phyloP scores from a whole-genome alignment of 225 moss, liverwort and hornwort species.

The Polytrichum formosum region DNA sequence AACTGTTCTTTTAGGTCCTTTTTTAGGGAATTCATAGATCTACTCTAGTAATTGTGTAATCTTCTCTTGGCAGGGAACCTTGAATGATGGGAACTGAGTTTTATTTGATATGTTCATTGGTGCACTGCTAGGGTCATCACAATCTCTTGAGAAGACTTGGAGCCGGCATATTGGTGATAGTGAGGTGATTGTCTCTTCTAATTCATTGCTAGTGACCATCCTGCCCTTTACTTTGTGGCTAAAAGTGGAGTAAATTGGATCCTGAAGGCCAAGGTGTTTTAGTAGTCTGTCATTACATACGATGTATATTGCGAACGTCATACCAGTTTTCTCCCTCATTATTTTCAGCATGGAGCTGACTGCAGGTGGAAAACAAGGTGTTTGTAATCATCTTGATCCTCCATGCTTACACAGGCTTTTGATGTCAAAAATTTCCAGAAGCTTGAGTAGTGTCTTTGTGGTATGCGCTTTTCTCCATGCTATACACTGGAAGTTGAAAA shows the following conservation, averaged over 20 bases:
- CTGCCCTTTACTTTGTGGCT: too few species aligned
- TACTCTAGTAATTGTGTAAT: not conserved
- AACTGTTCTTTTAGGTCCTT: not conserved
- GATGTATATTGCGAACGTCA: not conserved
- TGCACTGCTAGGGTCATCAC: slow-evolving; percentile 51
- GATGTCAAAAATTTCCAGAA: too few species aligned
- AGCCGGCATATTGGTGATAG: slow-evolving; percentile 36
- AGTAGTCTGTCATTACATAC: not conserved
- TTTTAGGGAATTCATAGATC: not conserved
- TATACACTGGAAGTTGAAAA: too few species aligned
- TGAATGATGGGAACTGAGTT: not conserved
- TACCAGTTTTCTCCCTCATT: too few species aligned
- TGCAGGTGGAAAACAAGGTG: too few species aligned
- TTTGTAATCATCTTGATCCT: too few species aligned
- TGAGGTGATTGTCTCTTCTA: slow-evolving; percentile 34
- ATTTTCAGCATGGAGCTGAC: too few species aligned
- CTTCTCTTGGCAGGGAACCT: not conserved
- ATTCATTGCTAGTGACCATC: not conserved
- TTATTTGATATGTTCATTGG: slow-evolving; percentile 3
- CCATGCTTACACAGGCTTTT: too few species aligned
- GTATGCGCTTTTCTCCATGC: too few species aligned
- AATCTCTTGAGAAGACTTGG: slow-evolving; percentile 31
- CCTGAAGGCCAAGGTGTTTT: not conserved
- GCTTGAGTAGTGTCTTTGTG: too few species aligned
- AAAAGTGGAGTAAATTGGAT: not conserved